phyloP scores from a whole-genome alignment of 371 early-diverging fungal species.

The Mucor mucedo region DNA sequence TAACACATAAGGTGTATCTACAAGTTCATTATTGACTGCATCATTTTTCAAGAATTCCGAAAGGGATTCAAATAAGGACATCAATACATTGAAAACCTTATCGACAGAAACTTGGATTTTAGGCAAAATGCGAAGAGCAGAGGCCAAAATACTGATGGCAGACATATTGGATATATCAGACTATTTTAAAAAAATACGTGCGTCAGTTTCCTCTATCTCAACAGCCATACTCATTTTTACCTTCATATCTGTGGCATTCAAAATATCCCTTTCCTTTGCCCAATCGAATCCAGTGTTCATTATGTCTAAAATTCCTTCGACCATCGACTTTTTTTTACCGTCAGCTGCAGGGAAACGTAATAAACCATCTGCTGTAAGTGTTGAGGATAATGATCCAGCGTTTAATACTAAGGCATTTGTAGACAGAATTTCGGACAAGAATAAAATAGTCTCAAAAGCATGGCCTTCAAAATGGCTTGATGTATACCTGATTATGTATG shows the following conservation, averaged over 20 bases:
- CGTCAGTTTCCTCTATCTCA: not conserved
- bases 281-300: constrained; percentile 54
- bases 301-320: constrained; percentile 42
- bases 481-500: constrained; percentile 25
- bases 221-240: constrained; percentile 9
- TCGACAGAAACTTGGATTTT: constrained; percentile 52
- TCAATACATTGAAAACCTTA: constrained; percentile 37
- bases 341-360: constrained; percentile 54
- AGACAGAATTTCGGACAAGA: constrained; percentile 57
- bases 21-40: constrained; percentile 33
- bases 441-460: constrained; percentile 57
- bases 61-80: constrained; percentile 48
- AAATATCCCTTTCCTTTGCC: constrained; percentile 52
- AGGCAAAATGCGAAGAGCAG: constrained; percentile 57
- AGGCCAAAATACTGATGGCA: constrained; percentile 19
- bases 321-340: constrained; percentile 33
- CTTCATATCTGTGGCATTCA: constrained; percentile 48
- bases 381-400: constrained; percentile 56
- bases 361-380: constrained; percentile 59
- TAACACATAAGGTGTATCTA: constrained; percentile 50
- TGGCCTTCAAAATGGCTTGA: constrained; percentile 43
- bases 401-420: constrained; percentile 43
- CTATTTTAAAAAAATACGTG: not conserved
- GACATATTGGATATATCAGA: constrained; percentile 18
- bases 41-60: constrained; percentile 38